Conservation (phyloP, 2,329 filamentous ascomycete genomes). For the Esteya vermicola region DNA sequence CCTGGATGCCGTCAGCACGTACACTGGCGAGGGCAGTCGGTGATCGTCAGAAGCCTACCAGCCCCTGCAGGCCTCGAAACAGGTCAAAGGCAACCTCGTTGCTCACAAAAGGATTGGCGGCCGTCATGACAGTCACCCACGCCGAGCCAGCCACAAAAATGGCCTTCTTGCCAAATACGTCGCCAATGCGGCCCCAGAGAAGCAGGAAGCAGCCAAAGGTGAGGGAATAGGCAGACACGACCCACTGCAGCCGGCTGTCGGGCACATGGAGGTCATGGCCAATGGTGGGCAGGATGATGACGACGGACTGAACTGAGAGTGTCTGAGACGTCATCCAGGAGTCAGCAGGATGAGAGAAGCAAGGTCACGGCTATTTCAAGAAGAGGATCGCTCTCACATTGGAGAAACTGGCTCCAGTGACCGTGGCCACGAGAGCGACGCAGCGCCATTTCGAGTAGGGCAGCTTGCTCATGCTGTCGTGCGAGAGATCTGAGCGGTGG, state of each 20-base stretch:
- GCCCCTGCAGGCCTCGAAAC: conserved; percentile 50
- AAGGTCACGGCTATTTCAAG: not conserved
- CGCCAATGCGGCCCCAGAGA: conserved; percentile 52
- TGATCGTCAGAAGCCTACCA: too few relatives aligned
- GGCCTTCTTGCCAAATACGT: conserved; percentile 50
- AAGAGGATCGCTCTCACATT: conserved; percentile 26
- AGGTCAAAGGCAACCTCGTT: conserved; percentile 56
- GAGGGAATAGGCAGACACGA: conserved; percentile 51
- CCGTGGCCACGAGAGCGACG: conserved; percentile 38
- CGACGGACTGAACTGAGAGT: conserved; percentile 41
- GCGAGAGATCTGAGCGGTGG: too few relatives aligned
- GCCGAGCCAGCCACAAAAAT: conserved; percentile 51
- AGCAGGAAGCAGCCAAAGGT: conserved; percentile 55
- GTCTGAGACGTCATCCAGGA: conserved; percentile 4
- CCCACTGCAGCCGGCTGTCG: conserved; percentile 46
- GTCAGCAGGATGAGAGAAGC: not conserved
- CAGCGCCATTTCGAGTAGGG: conserved; percentile 31
- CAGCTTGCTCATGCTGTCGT: conserved; percentile 6
- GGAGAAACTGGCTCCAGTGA: conserved; percentile 40
- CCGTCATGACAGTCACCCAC: conserved; percentile 45
- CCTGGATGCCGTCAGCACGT: too few relatives aligned
- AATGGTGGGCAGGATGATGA: conserved; percentile 51
- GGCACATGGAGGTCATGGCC: conserved; percentile 41
- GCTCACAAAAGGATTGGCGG: conserved; percentile 47
- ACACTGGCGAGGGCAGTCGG: too few relatives aligned